Conservation (phyloP, 805 yeast genomes). For the Lipomyces yamadae region DNA sequence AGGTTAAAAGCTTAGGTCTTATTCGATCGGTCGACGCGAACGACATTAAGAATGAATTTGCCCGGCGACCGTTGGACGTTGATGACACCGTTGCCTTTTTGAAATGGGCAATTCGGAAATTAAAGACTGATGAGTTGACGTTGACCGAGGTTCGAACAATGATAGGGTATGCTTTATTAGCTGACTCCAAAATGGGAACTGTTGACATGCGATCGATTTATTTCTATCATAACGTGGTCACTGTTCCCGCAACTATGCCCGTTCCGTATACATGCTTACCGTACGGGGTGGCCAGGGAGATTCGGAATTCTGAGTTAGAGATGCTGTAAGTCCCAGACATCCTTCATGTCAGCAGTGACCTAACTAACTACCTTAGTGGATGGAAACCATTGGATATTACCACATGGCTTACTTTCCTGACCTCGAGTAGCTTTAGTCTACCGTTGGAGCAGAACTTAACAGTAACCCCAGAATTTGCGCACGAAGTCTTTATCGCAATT, state of each 20-base stretch:
- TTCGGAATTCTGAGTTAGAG: slow-evolving; percentile 36
- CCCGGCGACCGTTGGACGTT: slow-evolving; percentile 40
- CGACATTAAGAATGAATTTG: slow-evolving; percentile 44
- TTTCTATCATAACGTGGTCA: slow-evolving; percentile 40
- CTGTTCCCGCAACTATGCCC: slow-evolving; percentile 41
- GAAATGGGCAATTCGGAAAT: slow-evolving; percentile 41
- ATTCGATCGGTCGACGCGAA: slow-evolving; percentile 38
- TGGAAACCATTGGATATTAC: slow-evolving; percentile 40
- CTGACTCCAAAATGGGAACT: slow-evolving; percentile 36
- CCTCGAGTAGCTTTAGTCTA: slow-evolving; percentile 14
- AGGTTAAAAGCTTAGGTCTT: slow-evolving; percentile 38
- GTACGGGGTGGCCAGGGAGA: slow-evolving; percentile 31
- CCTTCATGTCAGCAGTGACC: background rate
- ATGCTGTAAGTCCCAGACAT: slow-evolving; percentile 23
- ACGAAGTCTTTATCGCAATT: slow-evolving; percentile 39
- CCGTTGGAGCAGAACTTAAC: slow-evolving; percentile 36
- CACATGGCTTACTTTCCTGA: slow-evolving; percentile 40
- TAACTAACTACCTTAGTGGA: slow-evolving; percentile 30
- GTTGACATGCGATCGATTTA: slow-evolving; percentile 38
- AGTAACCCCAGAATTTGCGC: slow-evolving; percentile 41
- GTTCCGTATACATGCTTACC: slow-evolving; percentile 47
- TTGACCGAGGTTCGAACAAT: slow-evolving; percentile 31
- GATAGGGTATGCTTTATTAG: slow-evolving; percentile 39
- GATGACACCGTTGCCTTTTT: slow-evolving; percentile 39
- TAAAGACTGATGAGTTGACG: slow-evolving; percentile 28